Base-by-base conservation (phyloP, 352 stramenopile genomes). In the Phytophthora crassamura region DNA sequence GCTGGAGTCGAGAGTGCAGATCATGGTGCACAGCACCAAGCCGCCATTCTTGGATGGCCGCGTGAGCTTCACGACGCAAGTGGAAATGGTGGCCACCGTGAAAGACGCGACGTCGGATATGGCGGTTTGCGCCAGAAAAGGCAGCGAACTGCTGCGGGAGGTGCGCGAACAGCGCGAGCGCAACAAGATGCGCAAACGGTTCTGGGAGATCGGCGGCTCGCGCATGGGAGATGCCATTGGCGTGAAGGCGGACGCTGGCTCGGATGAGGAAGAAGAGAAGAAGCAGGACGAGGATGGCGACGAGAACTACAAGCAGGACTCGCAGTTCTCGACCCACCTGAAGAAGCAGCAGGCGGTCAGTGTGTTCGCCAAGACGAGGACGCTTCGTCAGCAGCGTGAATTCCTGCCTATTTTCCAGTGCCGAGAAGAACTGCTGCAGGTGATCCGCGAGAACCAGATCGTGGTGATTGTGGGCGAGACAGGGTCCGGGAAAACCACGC, bases 381-480 rank as follows among this genome's bases (percentile, higher is more conserved):
- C 94, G 16, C 98, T 99, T 59, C 73, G 83, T 36, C 87, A 99
- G 59, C 97, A 99, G 73, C 86, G 98, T 1, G 90, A 98, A 60
- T 99, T 97, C 63, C 79, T 99, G 6, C 98, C 98, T 0, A 97
- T 99, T 39, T 99, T 93, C 77, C 91, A 82, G 83, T 99, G 72
- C 33, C 91, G 97, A 6, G 93, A 99, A 25, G 96, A 99, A 58
- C 73, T 99, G 28, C 56, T 99, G 35, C 92, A 98, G 43, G 92
- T 99, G 14, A 97, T 99, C 54, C 87, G 96, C 28, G 97, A 99
- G 69, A 99, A 99, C 71, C 93, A 98, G 68, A 94, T 99, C 59
- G 93, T 99, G 8, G 96, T 99, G 54, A 98, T 99, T 69, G 97
- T 99, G 8, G 97, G 97, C 22, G 97, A 99, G 71, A 99, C 97